These are phyloP conservation scores for Elaeagnus macrophylla DNA, from an alignment of 306 rosid species.

Conservation along the genomic window DNA sequence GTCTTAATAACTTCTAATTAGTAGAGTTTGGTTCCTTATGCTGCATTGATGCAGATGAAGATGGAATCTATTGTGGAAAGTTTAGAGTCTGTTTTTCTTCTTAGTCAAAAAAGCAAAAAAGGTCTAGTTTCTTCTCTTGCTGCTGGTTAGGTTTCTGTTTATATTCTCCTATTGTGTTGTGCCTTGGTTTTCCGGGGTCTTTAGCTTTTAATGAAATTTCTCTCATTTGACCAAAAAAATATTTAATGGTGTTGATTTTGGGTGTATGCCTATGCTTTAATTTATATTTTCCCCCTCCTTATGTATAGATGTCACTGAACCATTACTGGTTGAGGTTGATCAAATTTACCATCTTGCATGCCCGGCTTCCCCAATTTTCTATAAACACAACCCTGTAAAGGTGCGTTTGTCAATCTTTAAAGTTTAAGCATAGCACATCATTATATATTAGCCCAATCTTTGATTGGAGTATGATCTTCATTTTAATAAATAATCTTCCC, in stretches of 20 bases:
- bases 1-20: too few relatives aligned
- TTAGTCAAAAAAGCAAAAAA: too few relatives aligned
- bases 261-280: constrained; percentile 1
- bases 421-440: not conserved
- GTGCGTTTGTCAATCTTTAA: constrained; percentile 21
- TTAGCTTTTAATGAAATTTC: too few relatives aligned
- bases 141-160: too few relatives aligned
- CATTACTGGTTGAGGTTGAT: constrained; percentile 85
- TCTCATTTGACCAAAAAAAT: too few relatives aligned
- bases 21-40: too few relatives aligned
- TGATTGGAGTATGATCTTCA: not conserved
- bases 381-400: constrained; percentile 95
- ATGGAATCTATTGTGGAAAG: too few relatives aligned
- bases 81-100: too few relatives aligned
- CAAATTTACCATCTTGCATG: constrained; percentile 95
- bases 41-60: too few relatives aligned
- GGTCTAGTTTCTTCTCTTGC: too few relatives aligned
- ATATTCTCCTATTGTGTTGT: too few relatives aligned
- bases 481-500: not conserved
- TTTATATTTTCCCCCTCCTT: constrained; percentile 11
- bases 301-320: constrained; percentile 73
- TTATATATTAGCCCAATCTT: not conserved
- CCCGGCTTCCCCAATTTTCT: constrained; percentile 96
- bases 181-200: too few relatives aligned
- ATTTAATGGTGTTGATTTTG: not conserved